Base-by-base conservation (phyloP, 176 grass and related monocot genomes). In the Musa acuminata region DNA sequence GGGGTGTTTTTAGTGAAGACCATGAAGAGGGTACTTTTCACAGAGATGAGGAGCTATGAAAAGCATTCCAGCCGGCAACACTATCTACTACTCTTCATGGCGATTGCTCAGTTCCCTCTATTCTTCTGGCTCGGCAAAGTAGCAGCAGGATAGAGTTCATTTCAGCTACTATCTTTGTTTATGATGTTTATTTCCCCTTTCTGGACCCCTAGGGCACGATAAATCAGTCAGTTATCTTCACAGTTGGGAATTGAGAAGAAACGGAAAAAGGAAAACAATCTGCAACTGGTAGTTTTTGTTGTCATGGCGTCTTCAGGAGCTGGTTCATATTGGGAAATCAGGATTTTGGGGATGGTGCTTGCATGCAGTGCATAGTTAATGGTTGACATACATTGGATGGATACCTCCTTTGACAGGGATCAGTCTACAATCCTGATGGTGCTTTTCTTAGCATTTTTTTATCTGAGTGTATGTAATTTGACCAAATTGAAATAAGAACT, bases 1-100 rank as follows among this genome's bases (percentile, higher is more conserved):
- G 75, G 75, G 13, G 43, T 77, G 26, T 77, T 77, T 51, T 43
- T 77, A 20, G 75, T 77, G 48, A 77, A 77, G 75, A 77, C 75
- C 58, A 77, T 65, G 75, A 77, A 77, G 49, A 77, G 75, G 75
- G 75, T 77, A 12, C 35, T 77, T 65, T 64, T 77, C 6, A 51
- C 58, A 8, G 75, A 64, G 21, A 64, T 64, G 11, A 62, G 59
- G n/a, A 63, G 58, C 21, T 64, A 77, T 3, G 75, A 77, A 59
- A 77, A 24, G 58, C 75, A 77, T 77, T 64, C 75, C 0, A 77
- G 75, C 58, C 57, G 75, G 75, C 57, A 77, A 29, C 75, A 77
- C 14, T 77, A 77, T 52, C 20, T 77, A 2, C 59, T 77, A 12
- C 75, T 77, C 75, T 53, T 77, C 14, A 65, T 77, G 75, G 75